phyloP scores from a whole-genome alignment of 2,329 filamentous ascomycete species.

The Moelleriella libera region DNA sequence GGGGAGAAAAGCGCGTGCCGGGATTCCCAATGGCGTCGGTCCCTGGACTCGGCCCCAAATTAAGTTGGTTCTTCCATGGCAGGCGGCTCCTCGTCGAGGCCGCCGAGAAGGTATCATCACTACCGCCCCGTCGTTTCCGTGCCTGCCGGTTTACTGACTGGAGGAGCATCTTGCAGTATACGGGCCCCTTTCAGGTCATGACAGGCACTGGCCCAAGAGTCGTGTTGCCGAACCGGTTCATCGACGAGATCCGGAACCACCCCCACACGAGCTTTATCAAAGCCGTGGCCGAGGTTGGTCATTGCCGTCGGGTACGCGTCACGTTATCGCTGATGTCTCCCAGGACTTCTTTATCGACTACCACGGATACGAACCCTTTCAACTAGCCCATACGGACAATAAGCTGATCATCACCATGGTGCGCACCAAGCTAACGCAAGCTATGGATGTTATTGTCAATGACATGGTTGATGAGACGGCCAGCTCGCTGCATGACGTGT shows the following conservation, averaged over 20 bases:
- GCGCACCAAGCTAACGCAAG: not conserved
- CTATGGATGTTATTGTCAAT: not conserved
- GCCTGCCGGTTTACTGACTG: slow-evolving; percentile 7
- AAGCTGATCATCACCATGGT: not conserved
- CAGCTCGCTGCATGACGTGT: not conserved
- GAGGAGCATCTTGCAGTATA: not conserved
- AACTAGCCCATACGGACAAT: not conserved
- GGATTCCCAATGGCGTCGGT: not conserved
- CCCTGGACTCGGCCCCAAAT: not conserved
- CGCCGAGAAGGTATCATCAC: not conserved
- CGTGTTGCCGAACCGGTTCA: not conserved
- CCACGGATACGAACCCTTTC: not conserved
- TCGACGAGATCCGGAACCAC: not conserved
- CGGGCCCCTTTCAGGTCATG: not conserved
- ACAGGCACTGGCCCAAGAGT: not conserved
- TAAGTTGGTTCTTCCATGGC: not conserved
- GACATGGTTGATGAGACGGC: not conserved
- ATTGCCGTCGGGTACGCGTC: not conserved
- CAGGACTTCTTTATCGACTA: not conserved
- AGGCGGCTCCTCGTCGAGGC: not conserved
- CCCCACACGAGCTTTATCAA: not conserved
- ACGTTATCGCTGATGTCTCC: not conserved
- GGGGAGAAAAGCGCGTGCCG: not conserved
- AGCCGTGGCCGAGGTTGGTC: not conserved
- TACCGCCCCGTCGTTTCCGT: too few relatives aligned